A percentile compares a stretch with the other conserved stretches of the same genome.
These are phyloP conservation scores for Eucalyptus globulus DNA, from an alignment of 345 rosid genomes.

Conservation along the genomic window DNA sequence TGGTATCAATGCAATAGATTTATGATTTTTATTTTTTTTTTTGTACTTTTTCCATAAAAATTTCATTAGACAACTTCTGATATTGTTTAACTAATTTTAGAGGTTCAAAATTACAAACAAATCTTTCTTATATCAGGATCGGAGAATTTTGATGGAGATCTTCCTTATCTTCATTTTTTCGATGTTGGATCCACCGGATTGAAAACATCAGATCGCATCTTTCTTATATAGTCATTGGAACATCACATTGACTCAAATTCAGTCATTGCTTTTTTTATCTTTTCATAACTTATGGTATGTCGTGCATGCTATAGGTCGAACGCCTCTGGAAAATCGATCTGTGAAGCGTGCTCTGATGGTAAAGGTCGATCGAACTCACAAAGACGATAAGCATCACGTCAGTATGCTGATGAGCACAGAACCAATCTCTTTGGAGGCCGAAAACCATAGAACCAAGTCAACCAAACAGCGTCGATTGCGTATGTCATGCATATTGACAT, in stretches of 20 bases:
- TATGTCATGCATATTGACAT: not conserved
- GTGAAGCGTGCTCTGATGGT: not conserved
- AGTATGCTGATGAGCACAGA: not conserved
- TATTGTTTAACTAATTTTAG: not conserved
- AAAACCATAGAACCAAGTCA: not conserved
- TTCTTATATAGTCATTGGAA: not conserved
- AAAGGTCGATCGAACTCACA: not conserved
- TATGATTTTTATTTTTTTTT: not conserved
- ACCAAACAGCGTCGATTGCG: not conserved
- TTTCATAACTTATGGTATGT: not conserved
- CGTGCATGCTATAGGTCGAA: not conserved
- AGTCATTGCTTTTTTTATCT: not conserved
- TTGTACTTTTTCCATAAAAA: not conserved
- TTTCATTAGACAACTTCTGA: not conserved
- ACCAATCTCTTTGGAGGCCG: not conserved
- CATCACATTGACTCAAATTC: not conserved
- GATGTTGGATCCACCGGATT: not conserved
- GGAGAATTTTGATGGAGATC: not conserved
- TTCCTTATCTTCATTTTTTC: not conserved
- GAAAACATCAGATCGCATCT: not conserved
- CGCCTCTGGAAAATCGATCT: not conserved
- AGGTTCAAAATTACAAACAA: not conserved
- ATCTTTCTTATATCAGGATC: not conserved
- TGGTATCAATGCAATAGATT: not conserved
- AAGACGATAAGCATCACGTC: not conserved